These are phyloP conservation scores for Karstenula rhodostoma DNA, from an alignment of 2,329 filamentous ascomycete genomes.

Conservation along the genomic window DNA sequence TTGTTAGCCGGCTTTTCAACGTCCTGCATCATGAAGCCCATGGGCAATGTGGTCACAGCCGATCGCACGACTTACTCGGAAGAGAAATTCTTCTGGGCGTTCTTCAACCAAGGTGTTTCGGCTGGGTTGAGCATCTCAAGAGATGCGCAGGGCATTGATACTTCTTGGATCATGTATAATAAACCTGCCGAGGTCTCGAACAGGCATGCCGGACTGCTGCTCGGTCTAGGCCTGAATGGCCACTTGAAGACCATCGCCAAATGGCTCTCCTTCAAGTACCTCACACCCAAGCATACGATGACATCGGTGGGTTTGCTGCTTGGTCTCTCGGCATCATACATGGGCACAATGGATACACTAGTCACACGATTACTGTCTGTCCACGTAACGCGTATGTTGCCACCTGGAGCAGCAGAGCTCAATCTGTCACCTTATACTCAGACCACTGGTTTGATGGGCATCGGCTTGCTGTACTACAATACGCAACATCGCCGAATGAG, in stretches of 20 bases:
- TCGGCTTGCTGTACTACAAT: conserved; percentile 90
- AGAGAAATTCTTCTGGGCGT: conserved; percentile 97
- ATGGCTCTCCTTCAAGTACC: conserved; percentile 98
- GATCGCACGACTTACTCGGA: conserved; percentile 88
- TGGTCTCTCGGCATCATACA: conserved; percentile 89
- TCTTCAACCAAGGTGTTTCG: conserved; percentile 97
- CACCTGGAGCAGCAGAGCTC: conserved; percentile 88
- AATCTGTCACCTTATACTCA: conserved; percentile 93
- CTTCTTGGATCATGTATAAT: conserved; percentile 98
- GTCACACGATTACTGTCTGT: conserved; percentile 94
- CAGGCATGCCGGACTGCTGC: conserved; percentile 91
- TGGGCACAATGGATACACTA: conserved; percentile 96
- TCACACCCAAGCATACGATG: conserved; percentile 99
- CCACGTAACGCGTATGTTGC: conserved; percentile 93
- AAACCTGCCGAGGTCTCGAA: conserved; percentile 93
- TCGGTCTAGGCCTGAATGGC: conserved; percentile 91
- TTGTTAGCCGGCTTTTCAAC: conserved; percentile 90
- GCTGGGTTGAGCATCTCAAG: conserved; percentile 90
- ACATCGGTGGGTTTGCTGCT: conserved; percentile 95
- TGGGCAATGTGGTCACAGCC: conserved; percentile 90
- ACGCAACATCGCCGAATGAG: conserved; percentile 98
- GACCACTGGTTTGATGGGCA: conserved; percentile 96
- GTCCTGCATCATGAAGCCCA: conserved; percentile 89
- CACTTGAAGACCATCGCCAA: conserved; percentile 95
- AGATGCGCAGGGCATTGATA: conserved; percentile 91